These are phyloP conservation scores for Erodium trifolium DNA, from an alignment of 441 rosid species.

Conservation along the genomic window DNA sequence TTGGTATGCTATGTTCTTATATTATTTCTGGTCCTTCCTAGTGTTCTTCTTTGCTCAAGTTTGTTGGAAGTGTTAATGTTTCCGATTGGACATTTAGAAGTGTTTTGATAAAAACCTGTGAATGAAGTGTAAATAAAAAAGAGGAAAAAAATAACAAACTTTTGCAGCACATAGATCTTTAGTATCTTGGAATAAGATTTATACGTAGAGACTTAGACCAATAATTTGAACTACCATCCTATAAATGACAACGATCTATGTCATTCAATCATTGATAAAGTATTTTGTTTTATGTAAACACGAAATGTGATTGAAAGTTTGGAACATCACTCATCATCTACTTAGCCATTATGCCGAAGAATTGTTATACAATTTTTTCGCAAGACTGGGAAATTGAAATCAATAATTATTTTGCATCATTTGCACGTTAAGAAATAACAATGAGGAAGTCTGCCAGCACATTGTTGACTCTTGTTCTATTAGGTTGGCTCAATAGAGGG, in stretches of 20 bases:
- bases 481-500: conserved; percentile 97
- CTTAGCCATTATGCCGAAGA: too few species aligned
- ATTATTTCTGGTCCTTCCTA: neutral
- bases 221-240: neutral
- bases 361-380: too few species aligned
- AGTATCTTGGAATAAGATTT: neutral
- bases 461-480: conserved; percentile 9
- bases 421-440: neutral
- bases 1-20: conserved; percentile 41
- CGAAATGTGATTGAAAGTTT: neutral
- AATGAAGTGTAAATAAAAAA: neutral
- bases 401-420: neutral
- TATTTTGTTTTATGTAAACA: too few species aligned
- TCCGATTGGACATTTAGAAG: too few species aligned
- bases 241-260: neutral
- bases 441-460: neutral
- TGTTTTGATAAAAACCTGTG: neutral
- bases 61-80: too few species aligned
- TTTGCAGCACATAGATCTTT: neutral
- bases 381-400: neutral
- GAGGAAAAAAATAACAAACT: neutral
- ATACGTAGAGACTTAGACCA: neutral
- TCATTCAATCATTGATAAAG: too few species aligned
- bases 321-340: too few species aligned
- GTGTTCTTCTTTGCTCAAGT: neutral